Percentiles rank a stretch among this genome's conserved stretches.
Conservation (phyloP, 108 stramenopile species). For the Craspedostauros australis region DNA sequence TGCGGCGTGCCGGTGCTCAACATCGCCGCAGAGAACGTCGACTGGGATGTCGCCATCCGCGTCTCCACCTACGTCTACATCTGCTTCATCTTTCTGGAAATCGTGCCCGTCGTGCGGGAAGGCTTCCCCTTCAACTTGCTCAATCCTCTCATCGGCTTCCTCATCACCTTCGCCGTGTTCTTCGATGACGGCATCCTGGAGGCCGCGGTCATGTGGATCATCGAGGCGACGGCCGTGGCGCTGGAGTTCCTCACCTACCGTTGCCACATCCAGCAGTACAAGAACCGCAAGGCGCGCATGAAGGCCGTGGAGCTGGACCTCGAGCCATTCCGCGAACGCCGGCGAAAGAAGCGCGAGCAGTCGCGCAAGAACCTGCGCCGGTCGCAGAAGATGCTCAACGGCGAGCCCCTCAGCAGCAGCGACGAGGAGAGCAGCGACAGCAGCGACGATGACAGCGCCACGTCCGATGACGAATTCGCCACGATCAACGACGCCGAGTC, state of each 20-base stretch:
- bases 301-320: conserved; percentile 8
- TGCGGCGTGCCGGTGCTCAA: conserved; percentile 32
- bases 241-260: conserved; percentile 24
- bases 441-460: background rate
- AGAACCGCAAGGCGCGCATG: conserved; percentile 1
- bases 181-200: conserved; percentile 25
- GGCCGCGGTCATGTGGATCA: conserved; percentile 31
- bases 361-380: background rate
- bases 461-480: background rate
- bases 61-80: conserved; percentile 20
- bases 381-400: background rate
- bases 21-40: conserved; percentile 8
- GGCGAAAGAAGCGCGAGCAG: conserved; percentile 1
- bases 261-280: conserved; percentile 9
- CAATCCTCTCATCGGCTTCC: conserved; percentile 30
- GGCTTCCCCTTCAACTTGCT: conserved; percentile 28
- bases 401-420: background rate
- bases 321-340: background rate
- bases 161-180: conserved; percentile 39
- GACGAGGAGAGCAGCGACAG: background rate
- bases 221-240: conserved; percentile 22
- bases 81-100: conserved; percentile 20
- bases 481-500: background rate
- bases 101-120: conserved; percentile 23
- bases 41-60: conserved; percentile 25